These are phyloP conservation scores for Xerocomus potaroensis DNA, from an alignment of 768 basidiomycete species.

Conservation along the genomic window DNA sequence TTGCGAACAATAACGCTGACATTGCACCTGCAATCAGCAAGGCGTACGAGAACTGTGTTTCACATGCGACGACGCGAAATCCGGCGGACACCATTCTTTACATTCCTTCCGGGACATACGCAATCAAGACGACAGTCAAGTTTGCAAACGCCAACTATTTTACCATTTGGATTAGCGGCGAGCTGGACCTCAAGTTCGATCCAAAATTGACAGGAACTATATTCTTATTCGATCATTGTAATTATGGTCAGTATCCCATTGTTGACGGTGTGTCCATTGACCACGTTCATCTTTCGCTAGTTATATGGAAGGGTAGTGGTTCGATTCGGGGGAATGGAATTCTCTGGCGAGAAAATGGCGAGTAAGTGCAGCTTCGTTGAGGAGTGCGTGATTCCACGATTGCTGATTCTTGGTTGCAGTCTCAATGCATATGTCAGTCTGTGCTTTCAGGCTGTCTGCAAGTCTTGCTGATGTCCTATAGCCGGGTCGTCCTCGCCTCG, in stretches of 20 bases:
- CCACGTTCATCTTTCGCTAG: neutral
- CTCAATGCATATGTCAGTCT: constrained; percentile 1
- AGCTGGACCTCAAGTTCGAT: constrained; percentile 1
- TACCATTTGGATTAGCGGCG: constrained; percentile 5
- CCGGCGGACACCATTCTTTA: constrained; percentile 3
- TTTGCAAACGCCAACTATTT: neutral
- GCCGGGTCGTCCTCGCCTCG: constrained; percentile 4
- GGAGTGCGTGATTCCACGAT: too few relatives aligned
- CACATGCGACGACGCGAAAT: neutral
- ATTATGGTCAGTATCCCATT: neutral
- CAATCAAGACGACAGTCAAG: neutral
- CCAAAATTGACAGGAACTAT: neutral
- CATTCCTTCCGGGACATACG: constrained; percentile 7
- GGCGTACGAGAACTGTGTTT: constrained; percentile 2
- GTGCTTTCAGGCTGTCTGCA: neutral
- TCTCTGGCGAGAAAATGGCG: neutral
- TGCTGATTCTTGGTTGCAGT: neutral
- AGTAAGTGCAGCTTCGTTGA: neutral
- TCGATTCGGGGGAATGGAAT: constrained; percentile 7
- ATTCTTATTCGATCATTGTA: constrained; percentile 3
- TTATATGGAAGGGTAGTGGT: constrained; percentile 5
- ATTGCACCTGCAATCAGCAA: constrained; percentile 2
- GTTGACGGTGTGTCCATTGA: neutral
- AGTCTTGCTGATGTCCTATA: constrained; percentile 1
- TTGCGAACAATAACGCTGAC: constrained; percentile 6